phyloP scores from a whole-genome alignment of 1,284 basidiomycete genomes.

The Fereydounia khargensis region DNA sequence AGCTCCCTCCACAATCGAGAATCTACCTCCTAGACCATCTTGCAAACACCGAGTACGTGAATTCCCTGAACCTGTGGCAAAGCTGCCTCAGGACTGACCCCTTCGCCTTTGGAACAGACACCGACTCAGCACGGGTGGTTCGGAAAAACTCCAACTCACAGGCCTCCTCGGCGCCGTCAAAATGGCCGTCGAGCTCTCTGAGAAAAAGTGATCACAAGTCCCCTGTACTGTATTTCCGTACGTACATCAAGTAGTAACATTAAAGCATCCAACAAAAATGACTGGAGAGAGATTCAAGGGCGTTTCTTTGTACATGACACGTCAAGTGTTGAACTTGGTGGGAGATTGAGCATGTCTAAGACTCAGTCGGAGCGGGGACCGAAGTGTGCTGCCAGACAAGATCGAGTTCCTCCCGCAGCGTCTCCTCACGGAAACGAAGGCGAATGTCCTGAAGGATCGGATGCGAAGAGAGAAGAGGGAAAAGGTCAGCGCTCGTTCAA shows the following conservation, averaged over 20 bases:
- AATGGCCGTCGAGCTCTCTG: conserved; percentile 72
- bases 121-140: conserved; percentile 85
- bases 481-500: no score
- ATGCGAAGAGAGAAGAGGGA: neutral
- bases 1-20: conserved; percentile 79
- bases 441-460: conserved; percentile 66
- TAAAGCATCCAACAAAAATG: no score
- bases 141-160: conserved; percentile 89
- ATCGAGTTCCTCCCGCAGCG: conserved; percentile 72
- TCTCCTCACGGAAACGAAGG: conserved; percentile 82
- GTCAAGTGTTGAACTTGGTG: no score
- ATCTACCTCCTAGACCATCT: conserved; percentile 84
- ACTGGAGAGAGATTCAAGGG: no score
- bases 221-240: no score
- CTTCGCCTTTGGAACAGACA: conserved; percentile 66
- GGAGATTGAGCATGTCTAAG: no score
- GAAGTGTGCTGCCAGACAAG: conserved; percentile 37
- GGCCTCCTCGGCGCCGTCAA: conserved; percentile 91
- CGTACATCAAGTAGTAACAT: no score
- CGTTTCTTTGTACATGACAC: no score
- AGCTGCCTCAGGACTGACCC: no score
- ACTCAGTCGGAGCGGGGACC: no score
- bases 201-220: no score
- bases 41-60: conserved; percentile 77
- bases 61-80: neutral